These are phyloP conservation scores for Plantago lanceolata DNA, from an alignment of 305 asterid genomes.

Conservation along the genomic window DNA sequence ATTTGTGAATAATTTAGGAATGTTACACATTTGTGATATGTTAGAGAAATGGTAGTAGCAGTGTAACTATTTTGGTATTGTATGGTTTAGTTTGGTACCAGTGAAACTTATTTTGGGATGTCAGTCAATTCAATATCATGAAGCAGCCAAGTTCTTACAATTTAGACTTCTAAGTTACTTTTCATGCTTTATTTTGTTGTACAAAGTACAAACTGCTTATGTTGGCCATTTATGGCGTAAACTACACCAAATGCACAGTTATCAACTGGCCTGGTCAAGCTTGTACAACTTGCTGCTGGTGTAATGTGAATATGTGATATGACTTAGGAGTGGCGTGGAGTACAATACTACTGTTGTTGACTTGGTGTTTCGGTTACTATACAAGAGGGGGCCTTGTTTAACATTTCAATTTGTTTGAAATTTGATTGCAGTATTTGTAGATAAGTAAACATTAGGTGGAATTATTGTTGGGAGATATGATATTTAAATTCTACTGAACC, in stretches of 20 bases:
- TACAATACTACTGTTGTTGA: conserved; percentile 4
- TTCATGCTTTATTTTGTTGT: not conserved
- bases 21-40: not conserved
- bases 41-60: conserved; percentile 10
- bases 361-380: conserved; percentile 1
- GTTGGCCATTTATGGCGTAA: conserved; percentile 6
- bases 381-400: not conserved
- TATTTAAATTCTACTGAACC: too few species aligned
- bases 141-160: not conserved
- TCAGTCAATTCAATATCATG: not conserved
- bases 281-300: not conserved
- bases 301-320: too few species aligned
- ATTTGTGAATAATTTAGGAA: conserved; percentile 25
- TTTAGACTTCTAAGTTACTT: conserved; percentile 7
- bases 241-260: not conserved
- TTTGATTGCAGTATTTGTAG: too few species aligned
- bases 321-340: conserved; percentile 10
- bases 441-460: not conserved
- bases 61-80: conserved; percentile 14
- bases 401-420: not conserved
- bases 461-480: too few species aligned
- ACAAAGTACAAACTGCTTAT: not conserved
- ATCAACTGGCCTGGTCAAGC: not conserved
- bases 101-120: not conserved
- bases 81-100: not conserved